Evolutionary conservation across 805 yeast genomes (phyloP), one percentile per base, ranked within the genome.

Genomic region (Cyberlindnera suaveolens): DNA sequence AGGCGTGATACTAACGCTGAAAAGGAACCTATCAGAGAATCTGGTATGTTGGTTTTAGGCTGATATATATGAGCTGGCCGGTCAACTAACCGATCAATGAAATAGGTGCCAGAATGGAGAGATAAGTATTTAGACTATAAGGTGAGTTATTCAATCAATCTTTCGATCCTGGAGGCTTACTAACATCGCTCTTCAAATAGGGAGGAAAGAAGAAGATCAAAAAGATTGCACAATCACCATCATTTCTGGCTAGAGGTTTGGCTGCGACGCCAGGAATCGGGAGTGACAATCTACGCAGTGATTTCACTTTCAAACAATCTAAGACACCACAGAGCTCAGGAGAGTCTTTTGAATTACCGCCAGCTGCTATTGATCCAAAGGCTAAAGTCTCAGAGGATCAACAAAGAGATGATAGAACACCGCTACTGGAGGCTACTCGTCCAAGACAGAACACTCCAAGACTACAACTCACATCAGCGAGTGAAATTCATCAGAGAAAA

Each of bases 31-130:
- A 11, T 42, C 41, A 11, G 55, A 48, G 34, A 46, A 46, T 35
- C 34, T 54, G 38, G 84, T 38, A 19, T 18, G 40, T 37, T 14
- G 8, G 14, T 14, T 15, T 14, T 16, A 14, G 8, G n/a, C 4
- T 33, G 19, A 26, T 5, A 17, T n/a, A 26, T 17, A 14, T 7
- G 13, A 6, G 31, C 20, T 7, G 6, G 10, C 7, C 16, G 15
- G 31, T 4, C 8, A 20, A 6, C 33, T 15, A 27, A 16, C 23
- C 5, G 17, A 11, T 33, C 17, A 29, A 8, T 11, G 16, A 16
- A 37, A 29, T 14, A 37, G 39, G 41, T 85, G 43, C 96, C 96
- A 5, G 95, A 85, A 56, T 90, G 97, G 97, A 80, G 78, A 56
- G 82, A 78, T 42, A 80, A 81, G 56, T 90, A 90, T 57, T 70